Conservation (phyloP, 179 eudicot genomes). For the Pouteria campechiana region DNA sequence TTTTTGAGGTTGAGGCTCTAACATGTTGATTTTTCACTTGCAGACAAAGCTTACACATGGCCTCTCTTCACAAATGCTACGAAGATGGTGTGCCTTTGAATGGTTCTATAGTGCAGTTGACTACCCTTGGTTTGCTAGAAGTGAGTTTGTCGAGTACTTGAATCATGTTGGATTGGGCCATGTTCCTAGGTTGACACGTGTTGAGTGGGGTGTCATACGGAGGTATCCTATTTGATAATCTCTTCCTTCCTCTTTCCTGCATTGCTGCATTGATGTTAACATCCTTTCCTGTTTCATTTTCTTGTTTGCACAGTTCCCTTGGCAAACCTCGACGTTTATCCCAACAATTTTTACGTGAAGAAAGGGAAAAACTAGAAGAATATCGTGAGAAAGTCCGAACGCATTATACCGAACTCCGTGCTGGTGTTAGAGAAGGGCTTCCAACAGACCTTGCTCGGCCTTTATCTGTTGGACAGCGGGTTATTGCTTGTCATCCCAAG, state of each 20-base stretch:
- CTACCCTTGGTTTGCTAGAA: conserved; percentile 98
- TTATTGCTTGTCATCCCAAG: conserved; percentile 85
- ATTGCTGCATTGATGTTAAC: too few species aligned
- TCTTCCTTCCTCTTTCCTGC: too few species aligned
- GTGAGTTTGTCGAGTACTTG: conserved; percentile 94
- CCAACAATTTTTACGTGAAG: conserved; percentile 83
- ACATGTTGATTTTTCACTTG: conserved; percentile 7
- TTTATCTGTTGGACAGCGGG: conserved; percentile 94
- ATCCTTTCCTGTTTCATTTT: too few species aligned
- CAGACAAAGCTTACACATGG: conserved; percentile 59
- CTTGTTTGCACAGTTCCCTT: conserved; percentile 71
- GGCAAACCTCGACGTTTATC: conserved; percentile 97
- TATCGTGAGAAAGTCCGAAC: conserved; percentile 88
- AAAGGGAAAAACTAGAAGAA: conserved; percentile 79
- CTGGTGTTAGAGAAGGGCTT: conserved; percentile 79
- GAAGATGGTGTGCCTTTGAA: conserved; percentile 85
- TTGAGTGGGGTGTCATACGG: conserved; percentile 99
- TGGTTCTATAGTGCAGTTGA: conserved; percentile 99
- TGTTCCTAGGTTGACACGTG: conserved; percentile 95
- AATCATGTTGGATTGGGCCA: conserved; percentile 97
- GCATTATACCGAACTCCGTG: conserved; percentile 88
- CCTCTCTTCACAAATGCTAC: conserved; percentile 37
- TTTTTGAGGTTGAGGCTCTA: background rate
- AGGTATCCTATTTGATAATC: conserved; percentile 30
- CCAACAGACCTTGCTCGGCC: conserved; percentile 97